Evolutionary conservation across 2,329 filamentous ascomycete species (phyloP), one percentile per base, ranked within the genome.

Genomic region (Dactylellina sp.): DNA sequence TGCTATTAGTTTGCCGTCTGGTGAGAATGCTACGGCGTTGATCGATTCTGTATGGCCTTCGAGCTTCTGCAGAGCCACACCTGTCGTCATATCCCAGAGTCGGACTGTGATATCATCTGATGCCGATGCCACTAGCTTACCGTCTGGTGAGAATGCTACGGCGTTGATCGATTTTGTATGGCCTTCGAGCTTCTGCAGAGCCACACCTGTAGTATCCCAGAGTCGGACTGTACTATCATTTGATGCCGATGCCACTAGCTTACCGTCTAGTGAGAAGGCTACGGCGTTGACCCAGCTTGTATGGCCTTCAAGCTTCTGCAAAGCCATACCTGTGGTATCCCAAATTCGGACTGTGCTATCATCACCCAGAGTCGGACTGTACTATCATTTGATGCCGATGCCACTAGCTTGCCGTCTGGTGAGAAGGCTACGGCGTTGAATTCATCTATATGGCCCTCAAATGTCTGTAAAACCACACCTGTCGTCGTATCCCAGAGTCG

Each of bases 331-430:
- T n/a, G n/a, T n/a, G n/a, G n/a, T n/a, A n/a, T n/a, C n/a, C n/a
- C 42, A 46, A 4, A 46, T 3, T 46, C n/a, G 18, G 4, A 46
- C 20, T 4, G 16, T 46, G 5, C 14, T 11, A 24, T 46, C 9
- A 9, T 40, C n/a, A 16, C 52, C 52, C 52, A 57, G 3, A 57
- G 12, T n/a, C 22, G 2, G 2, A 52, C 9, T 6, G 7, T 7
- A n/a, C 7, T 9, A 32, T 80, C 78, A 25, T 66, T 28, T 2
- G 79, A 79, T 52, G 47, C 76, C 2, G 79, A 79, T 1, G 76
- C 77, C 7, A 80, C 42, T 25, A 74, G 40, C 16, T 75, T 71
- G 28, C 77, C 71, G 50, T 79, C 77, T 3, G 70, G 76, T 9
- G 79, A 80, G 68, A 80, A 80, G 6, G 42, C 42, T 22, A 46